Base-by-base conservation (phyloP, 2,329 filamentous ascomycete genomes). In the Sporothrix phasma region DNA sequence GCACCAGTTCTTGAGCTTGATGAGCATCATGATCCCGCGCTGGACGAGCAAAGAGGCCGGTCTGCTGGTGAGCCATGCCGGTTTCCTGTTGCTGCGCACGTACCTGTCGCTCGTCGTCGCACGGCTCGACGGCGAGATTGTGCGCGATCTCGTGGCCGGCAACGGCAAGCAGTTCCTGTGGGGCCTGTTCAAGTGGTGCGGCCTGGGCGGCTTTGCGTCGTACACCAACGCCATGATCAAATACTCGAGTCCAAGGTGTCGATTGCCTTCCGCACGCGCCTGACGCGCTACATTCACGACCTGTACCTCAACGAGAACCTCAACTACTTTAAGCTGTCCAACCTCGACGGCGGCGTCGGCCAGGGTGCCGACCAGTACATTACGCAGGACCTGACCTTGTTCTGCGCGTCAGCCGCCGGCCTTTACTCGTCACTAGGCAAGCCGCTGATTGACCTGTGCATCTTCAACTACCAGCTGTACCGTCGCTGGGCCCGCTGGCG, bases 171-270 rank as follows among this genome's bases (percentile, higher is more conserved):
- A 85, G 0, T 99, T 99, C 73, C 78, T 94, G 8, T 89, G 88
- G 85, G 94, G 94, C 5, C 88, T 99, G 54, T 74, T 88, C 58
- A 97, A 97, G 80, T 99, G 94, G 94, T 92, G 92, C 68, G 92
- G 93, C 3, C 87, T 99, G 41, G 94, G 94, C 47, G 90, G 89
- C 2, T 87, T 97, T 68, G 93, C 92, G 8, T 96, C 93, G 0
- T 99, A 99, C 73, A 97, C 93, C 60, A 99, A 99, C 75, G 92
- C 93, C 63, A 97, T 95, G 89, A 99, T 99, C 80, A 97, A 97
- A 76, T 99, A 76, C 82, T 99, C 67, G 93, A 99, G 76, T 93
- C 90, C 60, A 99, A 99, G 78, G 92, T 99, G 62, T 96, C 93
- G 6, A 99, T 99, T 69, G 93, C 95, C 39, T 99, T 99, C 81